phyloP scores from a whole-genome alignment of 176 grass and related monocot species.

The Typha latifolia region DNA sequence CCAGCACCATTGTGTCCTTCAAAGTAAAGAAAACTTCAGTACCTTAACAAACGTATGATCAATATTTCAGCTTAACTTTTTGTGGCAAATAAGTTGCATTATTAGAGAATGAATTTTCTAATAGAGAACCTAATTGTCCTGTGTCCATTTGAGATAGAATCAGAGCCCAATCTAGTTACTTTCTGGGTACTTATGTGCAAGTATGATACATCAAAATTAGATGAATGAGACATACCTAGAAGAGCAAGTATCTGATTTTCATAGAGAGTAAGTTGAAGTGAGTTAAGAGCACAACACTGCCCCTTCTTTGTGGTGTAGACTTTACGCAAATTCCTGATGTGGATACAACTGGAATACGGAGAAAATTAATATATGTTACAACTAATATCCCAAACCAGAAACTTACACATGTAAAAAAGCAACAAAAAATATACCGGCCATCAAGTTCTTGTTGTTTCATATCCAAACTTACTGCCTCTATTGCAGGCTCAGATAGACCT shows the following conservation, averaged over 20 bases:
- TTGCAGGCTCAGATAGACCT: slow-evolving; percentile 11
- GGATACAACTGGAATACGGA: slow-evolving; percentile 28
- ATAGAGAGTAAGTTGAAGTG: slow-evolving; percentile 35
- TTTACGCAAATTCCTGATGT: slow-evolving; percentile 38
- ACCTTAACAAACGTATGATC: slow-evolving; percentile 3
- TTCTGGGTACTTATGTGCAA: too few species aligned
- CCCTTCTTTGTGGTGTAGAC: slow-evolving; percentile 33
- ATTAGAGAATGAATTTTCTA: too few species aligned
- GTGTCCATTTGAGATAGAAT: too few species aligned
- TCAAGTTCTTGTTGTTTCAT: slow-evolving; percentile 43
- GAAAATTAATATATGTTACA: slow-evolving; percentile 10
- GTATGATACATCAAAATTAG: too few species aligned
- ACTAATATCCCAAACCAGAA: not conserved
- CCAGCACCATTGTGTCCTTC: slow-evolving; percentile 47
- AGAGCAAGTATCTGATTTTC: slow-evolving; percentile 52
- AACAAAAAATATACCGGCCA: slow-evolving; percentile 27
- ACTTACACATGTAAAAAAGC: not conserved
- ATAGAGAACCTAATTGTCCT: too few species aligned
- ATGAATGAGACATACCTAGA: slow-evolving; percentile 23
- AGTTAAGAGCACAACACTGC: slow-evolving; percentile 36
- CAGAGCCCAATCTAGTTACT: too few species aligned
- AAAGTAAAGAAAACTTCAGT: slow-evolving; percentile 9
- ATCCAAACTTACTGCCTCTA: slow-evolving; percentile 37
- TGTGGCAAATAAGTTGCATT: too few species aligned
- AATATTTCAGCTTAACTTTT: not conserved